Conservation (phyloP, 139 green algal genomes). For the Eudorina sp. region DNA sequence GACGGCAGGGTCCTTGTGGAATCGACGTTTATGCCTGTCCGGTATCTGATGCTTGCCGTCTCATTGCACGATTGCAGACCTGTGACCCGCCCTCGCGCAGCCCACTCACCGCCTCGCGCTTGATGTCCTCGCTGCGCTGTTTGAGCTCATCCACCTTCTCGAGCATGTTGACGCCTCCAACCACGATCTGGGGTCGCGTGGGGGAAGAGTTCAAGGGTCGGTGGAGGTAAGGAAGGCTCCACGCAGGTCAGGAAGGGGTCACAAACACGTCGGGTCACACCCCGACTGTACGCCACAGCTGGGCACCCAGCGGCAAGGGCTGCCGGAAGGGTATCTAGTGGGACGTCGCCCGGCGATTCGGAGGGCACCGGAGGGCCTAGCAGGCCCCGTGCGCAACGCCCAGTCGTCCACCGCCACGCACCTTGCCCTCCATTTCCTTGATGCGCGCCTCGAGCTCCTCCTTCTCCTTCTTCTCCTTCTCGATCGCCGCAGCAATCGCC, state of each 20-base stretch:
- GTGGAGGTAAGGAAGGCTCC: neutral
- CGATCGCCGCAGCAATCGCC: constrained; percentile 40
- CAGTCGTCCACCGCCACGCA: constrained; percentile 45
- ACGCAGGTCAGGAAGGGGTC: too few species aligned
- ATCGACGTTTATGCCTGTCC: too few species aligned
- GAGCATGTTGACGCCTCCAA: constrained; percentile 78
- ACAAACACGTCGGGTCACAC: neutral
- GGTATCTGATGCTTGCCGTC: too few species aligned
- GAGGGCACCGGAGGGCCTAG: too few species aligned
- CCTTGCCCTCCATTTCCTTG: constrained; percentile 72
- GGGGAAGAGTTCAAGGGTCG: neutral
- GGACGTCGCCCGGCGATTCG: too few species aligned
- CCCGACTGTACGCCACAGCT: neutral
- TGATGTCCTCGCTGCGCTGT: constrained; percentile 69
- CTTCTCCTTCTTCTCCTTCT: constrained; percentile 61
- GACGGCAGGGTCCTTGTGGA: too few species aligned
- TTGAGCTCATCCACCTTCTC: constrained; percentile 81
- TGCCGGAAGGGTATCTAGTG: too few species aligned
- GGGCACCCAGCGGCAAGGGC: too few species aligned
- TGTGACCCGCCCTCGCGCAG: too few species aligned
- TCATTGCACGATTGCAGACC: neutral
- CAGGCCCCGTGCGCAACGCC: too few species aligned
- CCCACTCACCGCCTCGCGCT: constrained; percentile 65
- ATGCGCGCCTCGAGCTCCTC: constrained; percentile 54
- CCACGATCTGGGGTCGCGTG: constrained; percentile 55